A percentile compares a stretch with the other conserved stretches of the same genome.
Evolutionary conservation across 106 monocot genomes (phyloP).

Genomic region (Posidonia australis): DNA sequence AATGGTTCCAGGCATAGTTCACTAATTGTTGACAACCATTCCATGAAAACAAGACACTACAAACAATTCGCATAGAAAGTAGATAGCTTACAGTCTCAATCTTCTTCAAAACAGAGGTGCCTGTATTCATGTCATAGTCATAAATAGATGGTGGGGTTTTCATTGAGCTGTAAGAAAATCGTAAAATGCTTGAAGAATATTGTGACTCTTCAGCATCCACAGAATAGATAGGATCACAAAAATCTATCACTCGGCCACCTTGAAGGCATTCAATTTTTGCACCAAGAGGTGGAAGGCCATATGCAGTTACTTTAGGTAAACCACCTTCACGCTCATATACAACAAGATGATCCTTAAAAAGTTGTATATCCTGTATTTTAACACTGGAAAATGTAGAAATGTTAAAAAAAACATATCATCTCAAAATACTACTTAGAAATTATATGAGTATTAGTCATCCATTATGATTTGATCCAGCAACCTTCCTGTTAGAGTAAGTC

Average conservation of each 20-base stretch:
- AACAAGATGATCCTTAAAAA: slow-evolving; percentile 57
- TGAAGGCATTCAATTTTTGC: slow-evolving; percentile 31
- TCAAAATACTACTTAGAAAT: neutral
- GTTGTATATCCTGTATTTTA: slow-evolving; percentile 49
- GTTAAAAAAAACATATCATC: neutral
- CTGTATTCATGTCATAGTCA: slow-evolving; percentile 61
- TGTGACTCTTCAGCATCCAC: slow-evolving; percentile 36
- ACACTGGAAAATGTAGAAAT: slow-evolving; percentile 35
- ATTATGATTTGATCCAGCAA: no score
- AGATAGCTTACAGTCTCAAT: slow-evolving; percentile 42
- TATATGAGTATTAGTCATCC: neutral
- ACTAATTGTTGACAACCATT: no score
- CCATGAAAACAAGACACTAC: no score
- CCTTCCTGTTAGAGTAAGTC: no score
- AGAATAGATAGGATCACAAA: slow-evolving; percentile 55
- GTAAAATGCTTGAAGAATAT: slow-evolving; percentile 45
- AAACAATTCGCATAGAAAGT: neutral
- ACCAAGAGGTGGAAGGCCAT: slow-evolving; percentile 44
- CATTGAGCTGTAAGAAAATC: slow-evolving; percentile 67
- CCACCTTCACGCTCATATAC: slow-evolving; percentile 67
- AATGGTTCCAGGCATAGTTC: no score
- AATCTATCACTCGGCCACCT: slow-evolving; percentile 36
- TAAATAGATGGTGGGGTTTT: slow-evolving; percentile 50
- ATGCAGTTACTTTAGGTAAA: slow-evolving; percentile 41
- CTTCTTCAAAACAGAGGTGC: slow-evolving; percentile 58